Base-by-base conservation (phyloP, 305 asterid species). In the Fraxinus greggii region DNA sequence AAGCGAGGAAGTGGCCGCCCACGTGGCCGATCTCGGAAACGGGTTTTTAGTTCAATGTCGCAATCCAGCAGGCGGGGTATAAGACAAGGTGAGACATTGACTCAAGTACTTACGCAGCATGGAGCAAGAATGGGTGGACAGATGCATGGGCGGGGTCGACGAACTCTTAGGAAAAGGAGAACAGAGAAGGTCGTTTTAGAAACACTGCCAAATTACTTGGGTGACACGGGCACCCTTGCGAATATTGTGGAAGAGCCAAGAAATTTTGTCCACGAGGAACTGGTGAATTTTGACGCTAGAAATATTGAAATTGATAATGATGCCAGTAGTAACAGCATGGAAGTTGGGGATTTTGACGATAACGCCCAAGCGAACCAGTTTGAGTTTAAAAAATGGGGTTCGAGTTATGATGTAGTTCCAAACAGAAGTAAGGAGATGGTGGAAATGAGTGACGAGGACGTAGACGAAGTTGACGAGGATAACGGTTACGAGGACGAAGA, bases 81-180 rank as follows among this genome's bases (percentile, higher is more conserved):
- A 19, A 90, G 90, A 74, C 93, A 82, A 70, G 82, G 86, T 0
- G 90, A 87, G 76, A 80, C 90, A 3, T 84, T 94, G 87, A 84
- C 89, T 51, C 92, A 93, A 79, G 86, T 85, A 82, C 94, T 93
- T 63, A 82, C 81, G 84, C 92, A 90, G 84, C 95, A 90, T 72
- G 91, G 92, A 42, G 89, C 84, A 40, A 87, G 85, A 79, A 83
- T 92, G 45, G 87, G 90, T 23, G 97, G 91, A 67, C 98, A 94
- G 88, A 92, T 79, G 83, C 95, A 88, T 61, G 91, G 89, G 15
- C 92, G 97, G 2, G 99, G 99, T 70, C 94, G 87, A 10, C 88
- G 99, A 85, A 96, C 98, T 59, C 76, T 91, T 21, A 82, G 98
- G 83, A 89, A 79, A 84, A 91, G 98, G 86, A 94, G 97, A 85